These are phyloP conservation scores for Ophiocordyceps camponoti-rufipedis DNA, from an alignment of 2,329 filamentous ascomycete genomes.

Conservation along the genomic window DNA sequence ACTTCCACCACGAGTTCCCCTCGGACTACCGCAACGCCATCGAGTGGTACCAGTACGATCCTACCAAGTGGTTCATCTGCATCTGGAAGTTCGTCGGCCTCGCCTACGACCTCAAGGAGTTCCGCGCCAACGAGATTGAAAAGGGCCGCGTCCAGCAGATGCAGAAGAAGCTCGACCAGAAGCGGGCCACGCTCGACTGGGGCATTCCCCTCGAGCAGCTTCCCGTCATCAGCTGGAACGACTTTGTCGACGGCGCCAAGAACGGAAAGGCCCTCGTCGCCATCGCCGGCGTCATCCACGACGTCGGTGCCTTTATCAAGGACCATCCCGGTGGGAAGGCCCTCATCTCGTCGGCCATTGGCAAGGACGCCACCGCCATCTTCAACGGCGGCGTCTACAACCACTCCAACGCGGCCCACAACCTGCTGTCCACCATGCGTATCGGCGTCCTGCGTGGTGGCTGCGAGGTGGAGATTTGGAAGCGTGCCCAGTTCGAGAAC, in stretches of 20 bases:
- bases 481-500: slow-evolving; percentile 67
- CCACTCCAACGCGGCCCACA: slow-evolving; percentile 81
- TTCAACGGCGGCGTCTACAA: slow-evolving; percentile 87
- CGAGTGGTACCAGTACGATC: slow-evolving; percentile 80
- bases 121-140: slow-evolving; percentile 82
- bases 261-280: slow-evolving; percentile 58
- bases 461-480: slow-evolving; percentile 86
- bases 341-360: slow-evolving; percentile 64
- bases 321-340: slow-evolving; percentile 83
- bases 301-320: slow-evolving; percentile 69
- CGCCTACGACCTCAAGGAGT: slow-evolving; percentile 76
- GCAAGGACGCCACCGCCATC: slow-evolving; percentile 77
- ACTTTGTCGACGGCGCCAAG: slow-evolving; percentile 62
- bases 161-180: slow-evolving; percentile 86
- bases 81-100: slow-evolving; percentile 68
- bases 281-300: slow-evolving; percentile 72
- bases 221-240: slow-evolving; percentile 73
- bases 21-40: slow-evolving; percentile 88
- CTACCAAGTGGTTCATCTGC: slow-evolving; percentile 82
- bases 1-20: slow-evolving; percentile 91
- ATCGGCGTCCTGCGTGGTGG: slow-evolving; percentile 74
- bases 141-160: slow-evolving; percentile 77
- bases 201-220: slow-evolving; percentile 71
- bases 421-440: slow-evolving; percentile 73
- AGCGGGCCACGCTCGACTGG: slow-evolving; percentile 70